Evolutionary conservation across 1,284 basidiomycete species (phyloP), one percentile per base, ranked within the genome.

Genomic region (Trichosporon sp.): DNA sequence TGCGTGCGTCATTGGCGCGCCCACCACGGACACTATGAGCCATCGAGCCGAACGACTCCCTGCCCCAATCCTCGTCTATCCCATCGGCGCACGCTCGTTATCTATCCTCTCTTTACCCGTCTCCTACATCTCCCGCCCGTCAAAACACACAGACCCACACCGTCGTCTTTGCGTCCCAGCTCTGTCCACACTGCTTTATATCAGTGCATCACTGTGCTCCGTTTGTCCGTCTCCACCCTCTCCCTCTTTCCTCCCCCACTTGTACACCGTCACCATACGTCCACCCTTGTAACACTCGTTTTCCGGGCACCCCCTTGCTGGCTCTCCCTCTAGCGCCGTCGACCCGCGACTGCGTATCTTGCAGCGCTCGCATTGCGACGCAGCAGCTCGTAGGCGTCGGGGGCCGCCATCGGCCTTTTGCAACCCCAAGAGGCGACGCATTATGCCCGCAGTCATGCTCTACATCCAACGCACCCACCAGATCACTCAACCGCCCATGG

Each of bases 401-500:
- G 38, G 38, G 38, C 46, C 46, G 1, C 46, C 19, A 48, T 48
- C 46, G 46, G 46, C 46, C 10, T 48, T 48, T 54, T 54, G 2
- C 8, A 16, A 0, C 19, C 51, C 14, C 51, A 54, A 1, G 35
- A 37, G 48, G 12, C 2, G 12, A 2, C 16, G 1, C 56, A 61
- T 16, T 16, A 63, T 63, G 59, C 59, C 59, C 59, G 31, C 59
- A 63, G 16, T 63, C 31, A 35, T 35, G 59, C 31, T 63, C 59
- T 63, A 37, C 59, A n/a, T 63, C 59, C 59, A 35, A 16, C 59
- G 59, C 59, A 63, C 59, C 31, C 59, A 61, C 14, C 56, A 63
- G 32, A 63, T 35, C 32, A 63, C 12, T 31, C 59, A 63, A 12
- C 59, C 59, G 32, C 16, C 59, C 59, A 63, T 63, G 31, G 59